A percentile compares a stretch with the other conserved stretches of the same genome.
Conservation (phyloP, 495 filamentous ascomycete species). For the Parathielavia hyrcaniae region DNA sequence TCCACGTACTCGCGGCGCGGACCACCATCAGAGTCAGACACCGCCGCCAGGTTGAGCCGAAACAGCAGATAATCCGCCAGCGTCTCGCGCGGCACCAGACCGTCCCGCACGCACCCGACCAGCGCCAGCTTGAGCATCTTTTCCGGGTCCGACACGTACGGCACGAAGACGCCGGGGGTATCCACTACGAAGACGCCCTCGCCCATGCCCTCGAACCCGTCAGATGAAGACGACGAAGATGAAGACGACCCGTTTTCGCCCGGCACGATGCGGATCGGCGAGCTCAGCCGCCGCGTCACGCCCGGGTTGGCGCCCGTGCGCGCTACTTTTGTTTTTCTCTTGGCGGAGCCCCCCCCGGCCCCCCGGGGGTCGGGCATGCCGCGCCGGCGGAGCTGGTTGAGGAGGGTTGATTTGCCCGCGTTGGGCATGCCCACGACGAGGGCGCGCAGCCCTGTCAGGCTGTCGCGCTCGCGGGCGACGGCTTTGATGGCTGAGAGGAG, state of each 20-base stretch:
- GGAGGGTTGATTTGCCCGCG: constrained; percentile 82
- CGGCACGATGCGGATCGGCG: constrained; percentile 66
- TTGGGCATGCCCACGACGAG: constrained; percentile 97
- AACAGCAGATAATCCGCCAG: constrained; percentile 87
- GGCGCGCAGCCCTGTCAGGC: constrained; percentile 58
- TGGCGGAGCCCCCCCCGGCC: too few species aligned
- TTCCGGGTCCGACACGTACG: constrained; percentile 75
- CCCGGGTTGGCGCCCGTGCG: constrained; percentile 81
- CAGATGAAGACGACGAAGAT: too few species aligned
- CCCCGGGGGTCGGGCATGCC: constrained; percentile 58
- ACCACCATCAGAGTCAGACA: not conserved
- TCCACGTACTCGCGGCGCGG: constrained; percentile 42
- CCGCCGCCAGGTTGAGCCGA: constrained; percentile 62
- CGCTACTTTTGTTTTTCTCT: too few species aligned
- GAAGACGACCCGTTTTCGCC: too few species aligned
- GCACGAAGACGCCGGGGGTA: constrained; percentile 79
- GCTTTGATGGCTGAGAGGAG: constrained; percentile 34
- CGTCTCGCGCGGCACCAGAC: constrained; percentile 64
- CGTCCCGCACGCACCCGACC: constrained; percentile 86
- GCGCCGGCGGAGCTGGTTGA: constrained; percentile 71
- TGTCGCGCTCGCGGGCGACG: constrained; percentile 30
- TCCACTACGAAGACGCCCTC: constrained; percentile 48
- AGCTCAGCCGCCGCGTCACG: constrained; percentile 77
- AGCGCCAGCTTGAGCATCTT: constrained; percentile 90
- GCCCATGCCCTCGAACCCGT: constrained; percentile 34